A percentile compares a stretch with the other conserved stretches of the same genome.
These are phyloP conservation scores for Colletotrichum sp. DNA, from an alignment of 2,329 filamentous ascomycete genomes.

Conservation along the genomic window DNA sequence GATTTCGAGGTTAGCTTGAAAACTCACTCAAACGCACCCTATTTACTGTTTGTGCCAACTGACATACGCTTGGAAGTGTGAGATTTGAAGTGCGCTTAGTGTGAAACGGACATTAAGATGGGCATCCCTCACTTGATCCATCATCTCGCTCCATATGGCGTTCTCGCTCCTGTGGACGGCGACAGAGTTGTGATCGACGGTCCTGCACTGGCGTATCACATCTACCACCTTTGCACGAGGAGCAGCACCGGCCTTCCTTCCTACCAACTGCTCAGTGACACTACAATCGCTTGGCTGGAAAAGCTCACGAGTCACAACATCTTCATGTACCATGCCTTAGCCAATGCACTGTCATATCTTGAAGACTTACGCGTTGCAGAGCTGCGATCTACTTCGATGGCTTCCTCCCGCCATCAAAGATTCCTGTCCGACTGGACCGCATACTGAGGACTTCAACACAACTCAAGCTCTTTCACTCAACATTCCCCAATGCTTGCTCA, in stretches of 20 bases:
- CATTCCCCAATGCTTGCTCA: conserved; percentile 30
- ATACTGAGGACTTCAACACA: conserved; percentile 62
- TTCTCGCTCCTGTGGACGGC: conserved; percentile 42
- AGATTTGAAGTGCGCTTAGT: background rate
- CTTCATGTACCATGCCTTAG: conserved; percentile 57
- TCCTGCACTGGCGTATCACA: conserved; percentile 76
- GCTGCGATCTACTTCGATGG: conserved; percentile 86
- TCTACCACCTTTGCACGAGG: conserved; percentile 62
- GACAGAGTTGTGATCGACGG: conserved; percentile 71
- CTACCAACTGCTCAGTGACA: conserved; percentile 66
- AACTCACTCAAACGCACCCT: accelerated
- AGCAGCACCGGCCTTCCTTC: conserved; percentile 61
- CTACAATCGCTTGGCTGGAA: conserved; percentile 67
- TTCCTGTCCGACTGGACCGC: conserved; percentile 63
- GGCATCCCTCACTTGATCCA: conserved; percentile 63
- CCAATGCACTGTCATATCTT: background rate
- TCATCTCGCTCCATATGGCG: conserved; percentile 58
- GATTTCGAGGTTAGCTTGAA: background rate
- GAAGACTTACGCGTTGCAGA: conserved; percentile 39
- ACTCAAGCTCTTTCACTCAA: conserved; percentile 52
- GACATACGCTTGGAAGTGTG: background rate
- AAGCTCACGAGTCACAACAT: conserved; percentile 59
- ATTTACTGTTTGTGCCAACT: accelerated
- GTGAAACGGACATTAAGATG: conserved; percentile 41
- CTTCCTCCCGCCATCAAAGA: conserved; percentile 73